Percentiles rank a stretch among this genome's conserved stretches.
Conservation (phyloP, 2,329 filamentous ascomycete genomes). For the Scedosporium aurantiacum region DNA sequence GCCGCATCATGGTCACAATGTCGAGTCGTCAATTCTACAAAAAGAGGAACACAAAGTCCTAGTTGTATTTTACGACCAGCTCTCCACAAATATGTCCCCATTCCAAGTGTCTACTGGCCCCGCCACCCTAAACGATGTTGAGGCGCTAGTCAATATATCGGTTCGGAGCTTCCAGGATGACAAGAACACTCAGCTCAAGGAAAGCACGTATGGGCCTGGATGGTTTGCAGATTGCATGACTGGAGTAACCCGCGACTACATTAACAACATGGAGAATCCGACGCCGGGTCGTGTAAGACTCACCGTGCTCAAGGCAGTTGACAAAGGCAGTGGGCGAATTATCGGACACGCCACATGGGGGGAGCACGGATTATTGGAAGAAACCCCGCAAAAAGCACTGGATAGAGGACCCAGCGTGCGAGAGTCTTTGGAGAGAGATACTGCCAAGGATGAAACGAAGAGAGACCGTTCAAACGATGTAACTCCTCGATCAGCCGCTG, state of each 20-base stretch:
- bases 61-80: too few relatives aligned
- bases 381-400: background rate
- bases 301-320: slow-evolving; percentile 20
- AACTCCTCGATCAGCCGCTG: too few relatives aligned
- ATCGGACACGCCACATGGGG: slow-evolving; percentile 22
- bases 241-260: background rate
- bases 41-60: too few relatives aligned
- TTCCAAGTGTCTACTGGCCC: background rate
- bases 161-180: background rate
- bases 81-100: background rate
- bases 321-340: slow-evolving; percentile 16
- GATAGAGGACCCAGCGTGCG: background rate
- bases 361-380: slow-evolving; percentile 5
- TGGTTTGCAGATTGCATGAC: background rate
- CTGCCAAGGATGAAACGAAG: background rate
- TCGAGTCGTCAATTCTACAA: too few relatives aligned
- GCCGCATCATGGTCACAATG: too few relatives aligned
- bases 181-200: background rate
- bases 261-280: background rate
- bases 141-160: background rate
- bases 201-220: background rate
- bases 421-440: background rate
- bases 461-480: background rate
- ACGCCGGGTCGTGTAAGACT: background rate
- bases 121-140: background rate